Percentiles rank a stretch among this genome's conserved stretches.
These are phyloP conservation scores for Claviceps purpurea DNA, from an alignment of 2,329 filamentous ascomycete species.

Conservation along the genomic window DNA sequence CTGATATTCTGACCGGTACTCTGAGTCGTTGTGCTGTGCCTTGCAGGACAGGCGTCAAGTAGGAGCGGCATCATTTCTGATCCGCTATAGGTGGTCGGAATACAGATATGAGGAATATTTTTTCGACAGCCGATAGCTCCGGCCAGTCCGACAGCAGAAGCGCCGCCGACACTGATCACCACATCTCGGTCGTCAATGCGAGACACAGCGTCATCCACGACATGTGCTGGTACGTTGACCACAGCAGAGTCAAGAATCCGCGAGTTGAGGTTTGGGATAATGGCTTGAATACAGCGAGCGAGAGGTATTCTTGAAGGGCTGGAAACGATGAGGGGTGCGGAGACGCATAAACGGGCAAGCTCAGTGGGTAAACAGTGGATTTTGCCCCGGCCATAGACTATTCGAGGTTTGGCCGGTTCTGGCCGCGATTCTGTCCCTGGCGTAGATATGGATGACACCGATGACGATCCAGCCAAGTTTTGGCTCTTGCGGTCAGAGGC, in stretches of 20 bases:
- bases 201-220: conserved; percentile 16
- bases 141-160: conserved; percentile 46
- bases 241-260: conserved; percentile 21
- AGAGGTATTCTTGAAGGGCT: conserved; percentile 24
- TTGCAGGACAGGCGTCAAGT: conserved; percentile 8
- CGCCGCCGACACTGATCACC: conserved; percentile 48
- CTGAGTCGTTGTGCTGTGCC: conserved; percentile 5
- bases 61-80: conserved; percentile 39
- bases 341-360: conserved; percentile 18
- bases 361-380: conserved; percentile 20
- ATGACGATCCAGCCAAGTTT: not conserved
- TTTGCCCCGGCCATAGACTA: conserved; percentile 22
- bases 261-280: conserved; percentile 20
- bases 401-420: conserved; percentile 13
- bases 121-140: conserved; percentile 40
- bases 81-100: conserved; percentile 46
- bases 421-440: conserved; percentile 2
- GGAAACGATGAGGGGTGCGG: conserved; percentile 23
- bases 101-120: conserved; percentile 41
- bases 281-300: conserved; percentile 19
- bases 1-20: not conserved
- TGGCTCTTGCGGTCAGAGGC: conserved; percentile 1
- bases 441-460: conserved; percentile 2
- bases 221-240: conserved; percentile 14
- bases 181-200: conserved; percentile 32